Conservation (phyloP, 495 filamentous ascomycete species). For the Tuber magnatum region DNA sequence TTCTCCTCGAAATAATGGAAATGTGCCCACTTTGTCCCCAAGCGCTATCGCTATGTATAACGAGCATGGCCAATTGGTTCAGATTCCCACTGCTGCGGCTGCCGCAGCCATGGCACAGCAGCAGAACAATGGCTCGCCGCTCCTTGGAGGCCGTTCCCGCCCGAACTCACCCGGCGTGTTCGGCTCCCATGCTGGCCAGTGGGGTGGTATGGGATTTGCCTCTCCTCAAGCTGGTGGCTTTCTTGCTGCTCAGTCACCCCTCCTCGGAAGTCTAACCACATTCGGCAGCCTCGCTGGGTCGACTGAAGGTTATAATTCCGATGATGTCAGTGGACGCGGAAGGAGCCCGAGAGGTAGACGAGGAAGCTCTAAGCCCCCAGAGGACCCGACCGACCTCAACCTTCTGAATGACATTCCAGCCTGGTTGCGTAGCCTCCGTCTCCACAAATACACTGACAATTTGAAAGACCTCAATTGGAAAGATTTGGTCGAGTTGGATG, state of each 20-base stretch:
- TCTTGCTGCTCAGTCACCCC: constrained; percentile 72
- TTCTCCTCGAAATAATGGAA: constrained; percentile 37
- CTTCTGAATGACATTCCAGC: constrained; percentile 91
- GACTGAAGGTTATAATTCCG: constrained; percentile 85
- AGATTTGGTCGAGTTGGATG: constrained; percentile 85
- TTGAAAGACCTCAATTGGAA: constrained; percentile 95
- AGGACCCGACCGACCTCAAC: constrained; percentile 87
- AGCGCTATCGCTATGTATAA: constrained; percentile 79
- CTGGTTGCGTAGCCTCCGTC: constrained; percentile 87
- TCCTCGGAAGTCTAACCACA: constrained; percentile 70
- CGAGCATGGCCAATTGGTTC: constrained; percentile 86
- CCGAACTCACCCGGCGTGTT: constrained; percentile 87
- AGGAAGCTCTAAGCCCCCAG: constrained; percentile 93
- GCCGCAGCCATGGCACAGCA: constrained; percentile 79
- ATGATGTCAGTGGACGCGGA: constrained; percentile 83
- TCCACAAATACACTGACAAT: constrained; percentile 99
- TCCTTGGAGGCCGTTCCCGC: constrained; percentile 76
- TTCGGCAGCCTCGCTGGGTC: constrained; percentile 57
- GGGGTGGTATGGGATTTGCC: constrained; percentile 65
- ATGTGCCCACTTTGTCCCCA: constrained; percentile 47
- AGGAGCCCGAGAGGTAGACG: constrained; percentile 86
- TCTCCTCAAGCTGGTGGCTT: constrained; percentile 95
- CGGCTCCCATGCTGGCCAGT: constrained; percentile 60
- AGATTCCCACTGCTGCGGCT: constrained; percentile 75
- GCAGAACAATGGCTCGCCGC: constrained; percentile 45